phyloP scores from a whole-genome alignment of 306 rosid species.

The Chamaecrista fasciculata region DNA sequence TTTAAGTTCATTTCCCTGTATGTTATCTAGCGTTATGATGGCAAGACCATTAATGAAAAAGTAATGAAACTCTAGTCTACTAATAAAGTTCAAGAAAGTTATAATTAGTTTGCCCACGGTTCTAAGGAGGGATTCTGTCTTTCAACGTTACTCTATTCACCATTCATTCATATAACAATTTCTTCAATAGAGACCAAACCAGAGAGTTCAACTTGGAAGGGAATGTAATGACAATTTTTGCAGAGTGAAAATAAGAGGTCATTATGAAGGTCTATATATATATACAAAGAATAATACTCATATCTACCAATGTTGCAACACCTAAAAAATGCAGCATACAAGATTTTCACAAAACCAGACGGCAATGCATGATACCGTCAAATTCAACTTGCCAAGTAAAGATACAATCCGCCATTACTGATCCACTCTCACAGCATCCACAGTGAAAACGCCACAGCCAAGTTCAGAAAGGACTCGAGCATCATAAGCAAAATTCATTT shows the following conservation, averaged over 20 bases:
- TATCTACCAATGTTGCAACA: not conserved
- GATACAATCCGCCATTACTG: constrained; percentile 21
- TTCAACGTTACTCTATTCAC: too few species aligned
- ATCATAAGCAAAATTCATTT: not conserved
- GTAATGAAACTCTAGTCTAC: too few species aligned
- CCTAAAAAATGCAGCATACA: constrained; percentile 16
- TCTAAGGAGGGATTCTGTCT: too few species aligned
- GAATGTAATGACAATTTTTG: not conserved
- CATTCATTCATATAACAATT: too few species aligned
- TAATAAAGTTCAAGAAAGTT: too few species aligned
- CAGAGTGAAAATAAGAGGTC: not conserved
- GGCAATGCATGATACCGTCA: constrained; percentile 6
- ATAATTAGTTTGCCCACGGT: too few species aligned
- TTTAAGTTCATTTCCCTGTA: too few species aligned
- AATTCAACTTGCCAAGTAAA: constrained; percentile 12
- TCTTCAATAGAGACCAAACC: too few species aligned
- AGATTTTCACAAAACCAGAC: constrained; percentile 1
- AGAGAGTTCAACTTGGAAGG: not conserved
- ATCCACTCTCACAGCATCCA: constrained; percentile 4
- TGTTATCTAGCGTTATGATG: too few species aligned
- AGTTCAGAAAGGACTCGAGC: not conserved
- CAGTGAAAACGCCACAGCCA: constrained; percentile 9
- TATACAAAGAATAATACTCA: constrained; percentile 31
- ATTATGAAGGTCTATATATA: constrained; percentile 7
- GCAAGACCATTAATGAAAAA: too few species aligned